These are phyloP conservation scores for Odontarrhena argentea DNA, from an alignment of 345 rosid species.

Conservation along the genomic window DNA sequence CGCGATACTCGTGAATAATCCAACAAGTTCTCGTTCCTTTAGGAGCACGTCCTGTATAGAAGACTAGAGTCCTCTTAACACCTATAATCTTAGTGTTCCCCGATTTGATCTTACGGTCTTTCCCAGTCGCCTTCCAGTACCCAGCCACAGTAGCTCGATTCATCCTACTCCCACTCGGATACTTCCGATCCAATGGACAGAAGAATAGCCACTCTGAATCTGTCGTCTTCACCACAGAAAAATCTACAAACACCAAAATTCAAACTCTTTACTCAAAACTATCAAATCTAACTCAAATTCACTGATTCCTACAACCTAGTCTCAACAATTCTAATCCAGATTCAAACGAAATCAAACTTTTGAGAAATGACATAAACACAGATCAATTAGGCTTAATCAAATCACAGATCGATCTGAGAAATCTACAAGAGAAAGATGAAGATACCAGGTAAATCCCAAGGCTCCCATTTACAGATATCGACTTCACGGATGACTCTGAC, in stretches of 20 bases:
- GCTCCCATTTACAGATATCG: constrained; percentile 91
- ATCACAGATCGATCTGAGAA: not conserved
- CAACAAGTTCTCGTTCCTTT: constrained; percentile 68
- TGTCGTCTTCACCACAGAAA: constrained; percentile 56
- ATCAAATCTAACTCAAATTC: not conserved
- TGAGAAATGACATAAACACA: not conserved
- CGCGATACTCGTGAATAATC: constrained; percentile 93
- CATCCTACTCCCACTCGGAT: constrained; percentile 75
- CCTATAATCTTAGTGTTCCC: constrained; percentile 59
- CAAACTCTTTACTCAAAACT: not conserved
- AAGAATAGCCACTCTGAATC: constrained; percentile 96
- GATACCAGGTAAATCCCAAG: constrained; percentile 93
- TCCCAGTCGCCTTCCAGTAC: constrained; percentile 97
- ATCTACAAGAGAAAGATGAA: not conserved
- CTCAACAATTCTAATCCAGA: not conserved
- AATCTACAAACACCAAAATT: constrained; percentile 41
- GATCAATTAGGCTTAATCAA: not conserved
- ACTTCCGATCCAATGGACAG: constrained; percentile 88
- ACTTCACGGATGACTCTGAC: constrained; percentile 68
- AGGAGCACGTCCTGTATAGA: constrained; percentile 83
- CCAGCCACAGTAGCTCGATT: constrained; percentile 85
- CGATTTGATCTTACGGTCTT: constrained; percentile 72
- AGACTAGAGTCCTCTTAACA: constrained; percentile 89
- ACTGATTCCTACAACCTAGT: constrained; percentile 4
- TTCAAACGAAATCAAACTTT: not conserved